A percentile compares a stretch with the other conserved stretches of the same genome.
Conservation (phyloP, 2,329 filamentous ascomycete species). For the Xylariaceae sp. region DNA sequence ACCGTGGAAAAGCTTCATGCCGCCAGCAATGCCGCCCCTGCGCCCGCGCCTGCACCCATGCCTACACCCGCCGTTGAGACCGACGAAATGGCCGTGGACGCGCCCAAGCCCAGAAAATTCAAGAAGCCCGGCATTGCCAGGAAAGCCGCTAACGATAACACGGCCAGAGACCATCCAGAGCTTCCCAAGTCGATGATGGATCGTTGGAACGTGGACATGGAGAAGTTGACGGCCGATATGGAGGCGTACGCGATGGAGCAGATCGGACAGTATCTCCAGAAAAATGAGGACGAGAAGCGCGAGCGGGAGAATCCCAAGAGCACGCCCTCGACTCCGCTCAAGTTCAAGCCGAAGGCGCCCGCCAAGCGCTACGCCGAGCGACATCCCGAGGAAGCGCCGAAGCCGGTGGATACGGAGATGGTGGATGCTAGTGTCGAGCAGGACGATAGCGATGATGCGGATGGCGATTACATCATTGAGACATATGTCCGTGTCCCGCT, state of each 20-base stretch:
- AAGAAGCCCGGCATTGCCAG: conserved; percentile 35
- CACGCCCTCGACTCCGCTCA: conserved; percentile 29
- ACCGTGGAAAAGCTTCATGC: conserved; percentile 22
- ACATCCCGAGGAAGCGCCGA: conserved; percentile 40
- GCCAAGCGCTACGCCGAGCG: conserved; percentile 51
- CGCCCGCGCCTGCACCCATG: not conserved
- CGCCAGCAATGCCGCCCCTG: conserved; percentile 9
- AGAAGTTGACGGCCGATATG: conserved; percentile 31
- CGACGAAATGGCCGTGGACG: conserved; percentile 15
- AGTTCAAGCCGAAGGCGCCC: conserved; percentile 52
- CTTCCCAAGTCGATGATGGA: conserved; percentile 29
- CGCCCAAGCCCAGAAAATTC: conserved; percentile 26
- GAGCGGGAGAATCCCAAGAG: conserved; percentile 24
- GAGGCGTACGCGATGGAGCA: conserved; percentile 51
- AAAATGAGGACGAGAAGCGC: conserved; percentile 40
- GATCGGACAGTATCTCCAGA: conserved; percentile 49
- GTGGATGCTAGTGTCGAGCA: conserved; percentile 32
- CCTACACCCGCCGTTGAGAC: conserved; percentile 6
- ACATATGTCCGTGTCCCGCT: conserved; percentile 59
- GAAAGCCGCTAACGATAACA: conserved; percentile 18
- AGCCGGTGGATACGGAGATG: conserved; percentile 26
- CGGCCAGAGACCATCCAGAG: conserved; percentile 23
- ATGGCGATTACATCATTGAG: conserved; percentile 58
- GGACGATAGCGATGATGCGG: conserved; percentile 47
- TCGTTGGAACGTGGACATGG: conserved; percentile 37